phyloP scores from a whole-genome alignment of 2,329 filamentous ascomycete species.

The Diplodia sapinea region DNA sequence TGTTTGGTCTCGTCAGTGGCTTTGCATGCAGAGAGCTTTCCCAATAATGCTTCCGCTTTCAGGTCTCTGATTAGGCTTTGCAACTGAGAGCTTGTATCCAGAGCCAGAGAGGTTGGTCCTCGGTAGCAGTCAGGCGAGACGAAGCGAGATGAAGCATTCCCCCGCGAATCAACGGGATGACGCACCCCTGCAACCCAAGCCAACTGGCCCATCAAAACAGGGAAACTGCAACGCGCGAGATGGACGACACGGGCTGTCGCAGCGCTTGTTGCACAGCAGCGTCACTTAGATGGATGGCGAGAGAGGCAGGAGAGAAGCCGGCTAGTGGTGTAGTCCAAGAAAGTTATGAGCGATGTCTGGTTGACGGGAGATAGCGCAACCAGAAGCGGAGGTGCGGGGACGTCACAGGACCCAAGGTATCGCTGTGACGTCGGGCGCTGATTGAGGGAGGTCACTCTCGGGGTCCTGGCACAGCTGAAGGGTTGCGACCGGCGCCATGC shows the following conservation, averaged over 20 bases:
- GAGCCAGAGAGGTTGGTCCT: not conserved
- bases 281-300: not conserved
- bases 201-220: conserved; percentile 19
- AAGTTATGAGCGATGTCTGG: not conserved
- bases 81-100: not conserved
- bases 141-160: conserved; percentile 19
- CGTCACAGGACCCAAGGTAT: not conserved
- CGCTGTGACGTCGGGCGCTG: conserved; percentile 20
- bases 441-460: conserved; percentile 2
- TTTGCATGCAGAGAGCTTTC: not conserved
- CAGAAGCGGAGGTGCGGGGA: not conserved
- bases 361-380: not conserved
- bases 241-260: conserved; percentile 8
- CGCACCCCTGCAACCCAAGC: conserved; percentile 2
- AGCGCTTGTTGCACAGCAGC: conserved; percentile 9
- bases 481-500: not conserved
- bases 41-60: not conserved
- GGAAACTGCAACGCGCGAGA: conserved; percentile 11
- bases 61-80: too few species aligned
- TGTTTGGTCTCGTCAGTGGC: not conserved
- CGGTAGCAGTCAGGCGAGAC: conserved; percentile 4
- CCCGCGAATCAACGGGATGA: not conserved
- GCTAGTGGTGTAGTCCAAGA: too few species aligned
- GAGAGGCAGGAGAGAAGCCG: not conserved
- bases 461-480: conserved; percentile 2